Percentiles rank a stretch among this genome's conserved stretches.
Evolutionary conservation across 805 yeast species (phyloP).

Genomic region (Sungouiozyma intestinalis): DNA sequence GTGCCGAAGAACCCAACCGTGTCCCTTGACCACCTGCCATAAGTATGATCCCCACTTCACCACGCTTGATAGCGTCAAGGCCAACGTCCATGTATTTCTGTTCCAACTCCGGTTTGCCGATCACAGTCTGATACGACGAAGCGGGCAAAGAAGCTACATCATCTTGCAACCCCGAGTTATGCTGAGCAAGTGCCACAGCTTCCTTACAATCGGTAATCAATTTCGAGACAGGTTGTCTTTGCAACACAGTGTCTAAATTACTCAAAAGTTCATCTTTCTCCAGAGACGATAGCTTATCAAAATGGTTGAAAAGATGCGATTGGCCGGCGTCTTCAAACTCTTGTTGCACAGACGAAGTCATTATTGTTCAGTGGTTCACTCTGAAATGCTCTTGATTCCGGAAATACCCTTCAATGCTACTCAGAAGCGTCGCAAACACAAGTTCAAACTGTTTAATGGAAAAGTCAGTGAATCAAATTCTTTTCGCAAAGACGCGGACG

Average conservation of each 20-base stretch:
- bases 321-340: constrained; percentile 40
- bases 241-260: constrained; percentile 20
- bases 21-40: constrained; percentile 99
- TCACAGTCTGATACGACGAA: constrained; percentile 42
- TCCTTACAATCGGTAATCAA: constrained; percentile 30
- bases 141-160: constrained; percentile 38
- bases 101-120: constrained; percentile 20
- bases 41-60: constrained; percentile 77
- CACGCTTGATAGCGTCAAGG: constrained; percentile 50
- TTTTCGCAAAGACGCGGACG: no score
- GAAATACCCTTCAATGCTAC: no score
- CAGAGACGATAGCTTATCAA: constrained; percentile 30
- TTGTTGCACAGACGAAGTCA: constrained; percentile 11
- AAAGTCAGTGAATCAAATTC: no score
- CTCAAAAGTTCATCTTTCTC: constrained; percentile 31
- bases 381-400: no score
- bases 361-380: no score
- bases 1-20: constrained; percentile 77
- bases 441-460: no score
- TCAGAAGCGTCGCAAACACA: no score
- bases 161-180: constrained; percentile 17
- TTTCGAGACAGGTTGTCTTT: constrained; percentile 15
- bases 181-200: constrained; percentile 34
- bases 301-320: constrained; percentile 40
- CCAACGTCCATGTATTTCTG: constrained; percentile 47